Percentiles rank a stretch among this genome's conserved stretches.
These are phyloP conservation scores for Penicillium parvum DNA, from an alignment of 495 filamentous ascomycete species.

Conservation along the genomic window DNA sequence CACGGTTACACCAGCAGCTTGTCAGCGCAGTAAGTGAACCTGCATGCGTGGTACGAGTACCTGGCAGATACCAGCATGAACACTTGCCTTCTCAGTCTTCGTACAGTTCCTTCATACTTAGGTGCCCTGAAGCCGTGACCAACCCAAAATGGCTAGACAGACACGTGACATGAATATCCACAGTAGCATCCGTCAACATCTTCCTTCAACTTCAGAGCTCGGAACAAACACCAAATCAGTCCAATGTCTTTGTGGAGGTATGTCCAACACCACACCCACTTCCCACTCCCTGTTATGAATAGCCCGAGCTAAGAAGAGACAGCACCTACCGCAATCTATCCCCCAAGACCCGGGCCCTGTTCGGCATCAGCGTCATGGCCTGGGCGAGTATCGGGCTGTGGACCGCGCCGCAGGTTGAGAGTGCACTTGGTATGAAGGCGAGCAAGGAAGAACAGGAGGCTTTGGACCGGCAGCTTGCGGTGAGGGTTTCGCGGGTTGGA, in stretches of 20 bases:
- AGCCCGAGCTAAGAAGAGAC: no score
- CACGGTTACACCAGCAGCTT: constrained; percentile 17
- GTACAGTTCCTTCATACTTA: not conserved
- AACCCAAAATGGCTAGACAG: constrained; percentile 11
- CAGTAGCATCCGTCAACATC: constrained; percentile 1
- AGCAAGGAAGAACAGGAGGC: constrained; percentile 56
- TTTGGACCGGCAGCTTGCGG: constrained; percentile 45
- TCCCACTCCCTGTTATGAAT: no score
- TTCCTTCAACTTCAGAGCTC: not conserved
- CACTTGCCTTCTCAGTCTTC: not conserved
- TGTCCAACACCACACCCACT: no score
- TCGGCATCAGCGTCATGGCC: constrained; percentile 62
- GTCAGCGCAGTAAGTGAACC: constrained; percentile 3
- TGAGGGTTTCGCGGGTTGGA: constrained; percentile 43
- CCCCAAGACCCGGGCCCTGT: constrained; percentile 56
- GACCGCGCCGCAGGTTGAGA: constrained; percentile 56
- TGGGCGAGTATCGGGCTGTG: constrained; percentile 59
- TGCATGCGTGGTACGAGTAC: constrained; percentile 13
- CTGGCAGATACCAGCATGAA: constrained; percentile 5
- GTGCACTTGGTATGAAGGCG: constrained; percentile 57
- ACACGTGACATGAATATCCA: constrained; percentile 16
- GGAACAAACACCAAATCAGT: not conserved
- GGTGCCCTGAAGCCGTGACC: constrained; percentile 1
- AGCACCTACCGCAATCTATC: constrained; percentile 58
- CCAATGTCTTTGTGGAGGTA: constrained; percentile 42